A percentile compares a stretch with the other conserved stretches of the same genome.
These are phyloP conservation scores for Diaporthe helianthi DNA, from an alignment of 2,329 filamentous ascomycete species.

Conservation along the genomic window DNA sequence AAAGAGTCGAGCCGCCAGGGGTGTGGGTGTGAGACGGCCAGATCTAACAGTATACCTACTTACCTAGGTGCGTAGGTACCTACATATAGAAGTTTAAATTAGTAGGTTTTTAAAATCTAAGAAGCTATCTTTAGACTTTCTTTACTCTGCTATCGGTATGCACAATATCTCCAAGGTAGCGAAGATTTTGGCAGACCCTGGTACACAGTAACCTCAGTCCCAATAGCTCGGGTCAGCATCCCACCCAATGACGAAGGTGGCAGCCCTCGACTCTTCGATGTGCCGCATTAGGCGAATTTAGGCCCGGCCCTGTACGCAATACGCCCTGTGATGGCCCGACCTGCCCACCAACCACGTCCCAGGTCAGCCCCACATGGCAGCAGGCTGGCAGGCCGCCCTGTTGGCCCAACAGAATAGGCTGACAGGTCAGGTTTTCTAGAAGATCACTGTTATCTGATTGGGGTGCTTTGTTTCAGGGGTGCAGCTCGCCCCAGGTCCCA, in stretches of 20 bases:
- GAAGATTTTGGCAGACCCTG: slow-evolving; percentile 3
- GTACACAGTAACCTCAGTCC: slow-evolving; percentile 21
- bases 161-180: slow-evolving; percentile 13
- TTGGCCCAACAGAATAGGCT: background rate
- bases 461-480: slow-evolving; percentile 9
- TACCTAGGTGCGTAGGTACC: too few relatives aligned
- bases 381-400: background rate
- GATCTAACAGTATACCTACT: background rate
- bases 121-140: too few relatives aligned
- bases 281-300: too few relatives aligned
- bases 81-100: too few relatives aligned
- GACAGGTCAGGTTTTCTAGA: background rate
- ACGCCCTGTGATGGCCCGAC: background rate
- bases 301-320: background rate
- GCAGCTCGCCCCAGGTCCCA: background rate
- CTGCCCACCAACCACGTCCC: background rate
- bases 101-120: too few relatives aligned
- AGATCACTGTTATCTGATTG: background rate
- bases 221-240: slow-evolving; percentile 12
- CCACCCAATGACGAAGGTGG: slow-evolving; percentile 19
- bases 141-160: too few relatives aligned
- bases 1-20: background rate
- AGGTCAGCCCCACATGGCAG: background rate
- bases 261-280: background rate
- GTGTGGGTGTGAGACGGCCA: background rate